Conservation (phyloP, 2,329 filamentous ascomycete genomes). For the Colletotrichum sp. region DNA sequence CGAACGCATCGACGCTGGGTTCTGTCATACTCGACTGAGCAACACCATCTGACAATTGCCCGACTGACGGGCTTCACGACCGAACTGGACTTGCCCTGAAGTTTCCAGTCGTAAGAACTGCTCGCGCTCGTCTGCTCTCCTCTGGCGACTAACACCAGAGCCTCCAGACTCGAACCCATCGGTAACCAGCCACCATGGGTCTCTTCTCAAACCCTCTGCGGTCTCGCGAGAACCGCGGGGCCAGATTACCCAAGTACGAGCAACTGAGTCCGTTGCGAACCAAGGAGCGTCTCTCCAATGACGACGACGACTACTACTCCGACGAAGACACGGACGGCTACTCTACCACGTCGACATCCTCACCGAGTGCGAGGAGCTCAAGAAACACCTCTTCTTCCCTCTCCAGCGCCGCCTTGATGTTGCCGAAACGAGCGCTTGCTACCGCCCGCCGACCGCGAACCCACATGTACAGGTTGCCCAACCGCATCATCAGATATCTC, state of each 20-base stretch:
- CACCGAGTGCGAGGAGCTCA: slow-evolving; percentile 58
- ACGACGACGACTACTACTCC: slow-evolving; percentile 52
- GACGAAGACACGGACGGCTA: slow-evolving; percentile 48
- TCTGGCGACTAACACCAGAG: background rate
- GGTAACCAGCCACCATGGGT: slow-evolving; percentile 45
- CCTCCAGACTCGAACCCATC: slow-evolving; percentile 12
- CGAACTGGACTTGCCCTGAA: background rate
- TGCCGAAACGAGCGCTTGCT: slow-evolving; percentile 41
- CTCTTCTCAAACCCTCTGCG: slow-evolving; percentile 53
- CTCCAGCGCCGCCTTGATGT: slow-evolving; percentile 48
- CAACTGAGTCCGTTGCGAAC: slow-evolving; percentile 33
- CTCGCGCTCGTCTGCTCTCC: background rate
- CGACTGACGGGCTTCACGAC: background rate
- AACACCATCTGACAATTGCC: background rate
- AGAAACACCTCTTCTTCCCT: slow-evolving; percentile 54
- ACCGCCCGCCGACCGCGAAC: slow-evolving; percentile 36
- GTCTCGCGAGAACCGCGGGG: slow-evolving; percentile 46
- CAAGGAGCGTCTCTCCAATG: slow-evolving; percentile 59
- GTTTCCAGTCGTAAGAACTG: slow-evolving; percentile 1
- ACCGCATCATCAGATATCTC: slow-evolving; percentile 78
- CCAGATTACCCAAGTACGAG: slow-evolving; percentile 56
- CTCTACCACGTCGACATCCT: slow-evolving; percentile 44
- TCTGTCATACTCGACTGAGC: background rate
- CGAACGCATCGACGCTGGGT: background rate
- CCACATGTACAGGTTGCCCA: slow-evolving; percentile 68